Percentiles rank a stretch among this genome's conserved stretches.
Conservation (phyloP, 2,329 filamentous ascomycete species). For the Pseudopithomyces chartarum region DNA sequence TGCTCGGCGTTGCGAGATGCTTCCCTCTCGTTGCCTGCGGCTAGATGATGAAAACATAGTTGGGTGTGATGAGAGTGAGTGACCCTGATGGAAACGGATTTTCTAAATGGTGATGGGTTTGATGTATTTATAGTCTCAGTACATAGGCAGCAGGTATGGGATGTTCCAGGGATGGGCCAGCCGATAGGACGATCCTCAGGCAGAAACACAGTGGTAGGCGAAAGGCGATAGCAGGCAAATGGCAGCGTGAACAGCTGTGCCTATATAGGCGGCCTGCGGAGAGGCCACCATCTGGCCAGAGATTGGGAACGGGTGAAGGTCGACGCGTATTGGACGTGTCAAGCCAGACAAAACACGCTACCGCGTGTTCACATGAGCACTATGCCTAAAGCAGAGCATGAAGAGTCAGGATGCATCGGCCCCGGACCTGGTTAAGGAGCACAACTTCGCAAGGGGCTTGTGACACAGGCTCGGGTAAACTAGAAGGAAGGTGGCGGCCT, state of each 20-base stretch:
- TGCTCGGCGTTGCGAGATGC: constrained; percentile 47
- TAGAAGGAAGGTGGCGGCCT: constrained; percentile 29
- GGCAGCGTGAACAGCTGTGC: constrained; percentile 28
- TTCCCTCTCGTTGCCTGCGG: constrained; percentile 38
- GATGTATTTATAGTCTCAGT: constrained; percentile 33
- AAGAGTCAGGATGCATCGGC: constrained; percentile 34
- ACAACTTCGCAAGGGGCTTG: constrained; percentile 31
- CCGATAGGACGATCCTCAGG: constrained; percentile 31
- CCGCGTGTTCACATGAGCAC: constrained; percentile 46
- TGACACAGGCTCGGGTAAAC: constrained; percentile 33
- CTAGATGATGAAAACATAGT: constrained; percentile 43
- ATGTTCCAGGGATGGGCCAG: constrained; percentile 25
- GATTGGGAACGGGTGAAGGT: constrained; percentile 27
- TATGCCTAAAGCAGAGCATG: constrained; percentile 23
- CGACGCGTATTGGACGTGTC: constrained; percentile 44
- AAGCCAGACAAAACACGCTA: constrained; percentile 27
- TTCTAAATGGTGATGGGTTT: constrained; percentile 19
- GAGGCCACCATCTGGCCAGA: constrained; percentile 39
- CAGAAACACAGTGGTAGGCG: constrained; percentile 33
- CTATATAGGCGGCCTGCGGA: constrained; percentile 42
- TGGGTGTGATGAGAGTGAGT: constrained; percentile 15
- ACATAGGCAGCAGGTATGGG: constrained; percentile 39
- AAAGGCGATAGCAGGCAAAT: constrained; percentile 33
- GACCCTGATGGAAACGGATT: constrained; percentile 13
- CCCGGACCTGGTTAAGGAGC: constrained; percentile 26